These are phyloP conservation scores for Scheffersomyces amazonensis DNA, from an alignment of 805 yeast genomes.

Conservation along the genomic window DNA sequence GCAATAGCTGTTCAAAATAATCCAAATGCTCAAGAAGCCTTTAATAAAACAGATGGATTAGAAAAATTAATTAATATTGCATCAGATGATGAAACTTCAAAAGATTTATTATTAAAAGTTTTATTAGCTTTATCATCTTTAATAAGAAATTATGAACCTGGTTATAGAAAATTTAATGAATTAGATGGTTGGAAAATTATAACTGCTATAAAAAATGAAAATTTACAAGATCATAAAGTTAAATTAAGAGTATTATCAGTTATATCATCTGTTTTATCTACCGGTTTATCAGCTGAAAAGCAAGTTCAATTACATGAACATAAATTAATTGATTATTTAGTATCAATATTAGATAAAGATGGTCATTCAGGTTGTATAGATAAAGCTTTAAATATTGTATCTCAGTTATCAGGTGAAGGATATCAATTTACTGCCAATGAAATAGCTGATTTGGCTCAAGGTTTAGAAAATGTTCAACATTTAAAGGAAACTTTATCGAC, in stretches of 20 bases:
- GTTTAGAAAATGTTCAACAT: conserved; percentile 35
- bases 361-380: conserved; percentile 52
- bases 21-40: conserved; percentile 66
- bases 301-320: conserved; percentile 35
- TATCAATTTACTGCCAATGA: conserved; percentile 49
- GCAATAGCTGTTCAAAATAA: conserved; percentile 96
- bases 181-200: conserved; percentile 63
- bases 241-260: conserved; percentile 56
- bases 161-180: conserved; percentile 53
- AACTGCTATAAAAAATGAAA: conserved; percentile 17
- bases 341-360: conserved; percentile 27
- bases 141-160: conserved; percentile 63
- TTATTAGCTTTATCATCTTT: conserved; percentile 75
- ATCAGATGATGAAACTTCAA: conserved; percentile 15
- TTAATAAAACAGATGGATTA: conserved; percentile 49
- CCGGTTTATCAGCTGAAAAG: conserved; percentile 43
- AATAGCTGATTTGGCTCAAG: conserved; percentile 27
- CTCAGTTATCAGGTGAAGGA: conserved; percentile 39
- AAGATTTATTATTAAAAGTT: conserved; percentile 54
- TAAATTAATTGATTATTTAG: conserved; percentile 30
- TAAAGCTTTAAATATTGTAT: conserved; percentile 50
- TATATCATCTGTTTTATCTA: conserved; percentile 57
- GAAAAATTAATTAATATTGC: conserved; percentile 44
- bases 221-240: conserved; percentile 32
- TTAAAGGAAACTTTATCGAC: conserved; percentile 48